Base-by-base conservation (phyloP, 192 early-diverging fungal species). In the Fimicolochytrium jonesii region DNA sequence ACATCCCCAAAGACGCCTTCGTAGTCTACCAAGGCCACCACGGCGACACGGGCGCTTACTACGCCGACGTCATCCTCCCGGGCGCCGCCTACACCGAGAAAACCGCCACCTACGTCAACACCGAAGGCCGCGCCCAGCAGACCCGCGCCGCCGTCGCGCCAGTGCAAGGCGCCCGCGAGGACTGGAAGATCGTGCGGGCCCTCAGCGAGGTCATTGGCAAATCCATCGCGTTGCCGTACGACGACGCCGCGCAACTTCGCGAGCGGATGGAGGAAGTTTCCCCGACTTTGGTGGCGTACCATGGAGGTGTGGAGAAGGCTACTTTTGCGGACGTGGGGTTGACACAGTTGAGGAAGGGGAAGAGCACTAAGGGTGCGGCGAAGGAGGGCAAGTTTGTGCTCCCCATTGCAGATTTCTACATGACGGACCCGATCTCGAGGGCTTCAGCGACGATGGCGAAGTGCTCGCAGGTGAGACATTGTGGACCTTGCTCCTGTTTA, bases 1-100 rank as follows among this genome's bases (percentile, higher is more conserved):
- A 88, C 67, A 87, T 98, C 34, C 90, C 93, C 54, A 81, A 84
- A 64, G 81, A 89, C 65, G 90, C 94, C 9, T 98, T 98, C 76
- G 94, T 98, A 22, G 93, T 98, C 32, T 98, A 98, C 80, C 96
- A 98, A 80, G 96, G 96, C 28, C 96, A 98, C 80, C 96, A 98
- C 76, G 96, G 96, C 68, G 96, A 98, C 76, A 81, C 79, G 29
- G 96, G 96, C 50, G 96, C 96, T 6, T 84, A 91, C 56, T 88
- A 87, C 43, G 96, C 96, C 29, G 92, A 98, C 75, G 92, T 98
- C 30, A 88, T 98, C 56, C 82, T 98, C 62, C 96, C 96, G 10
- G 94, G 89, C 34, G 80, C 94, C 0, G 92, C 94, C 6, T 98
- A 95, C 69, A 98, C 94, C 4, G 96, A 98, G 71, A 98, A 98